Base-by-base conservation (phyloP, 345 rosid species). In the Gossypium thurberi region DNA sequence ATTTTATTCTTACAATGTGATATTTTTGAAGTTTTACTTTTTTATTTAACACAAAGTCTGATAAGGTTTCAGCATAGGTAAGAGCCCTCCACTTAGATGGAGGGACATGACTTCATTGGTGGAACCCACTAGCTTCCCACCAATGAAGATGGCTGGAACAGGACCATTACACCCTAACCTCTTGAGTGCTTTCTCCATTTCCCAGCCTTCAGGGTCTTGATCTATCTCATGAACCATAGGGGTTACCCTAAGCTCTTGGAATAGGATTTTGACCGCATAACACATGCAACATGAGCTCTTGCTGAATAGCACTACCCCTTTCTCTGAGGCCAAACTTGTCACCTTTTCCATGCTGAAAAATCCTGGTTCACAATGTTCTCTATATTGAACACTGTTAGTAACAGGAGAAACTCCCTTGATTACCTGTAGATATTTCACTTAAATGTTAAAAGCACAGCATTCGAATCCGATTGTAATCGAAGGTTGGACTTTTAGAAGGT, bases 61-160 rank as follows among this genome's bases (percentile, higher is more conserved):
- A 70, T 83, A 89, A 53, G 92, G 92, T 78, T 86, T 87, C 73
- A 89, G 83, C 86, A 87, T 56, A 20, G 88, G 90, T 70, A 81
- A 75, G 48, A 91, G 89, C 26, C 77, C 71, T 74, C 94, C 97
- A 72, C 91, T 81, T 40, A 91, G 87, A 70, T 91, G 97, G 69
- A 84, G 91, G 53, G 97, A 89, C 97, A 89, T 91, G 81, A 91
- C 89, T 80, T 88, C 92, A 68, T 91, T 88, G 71, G 94, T 91
- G 56, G 97, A 86, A 3, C 97, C 97, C 25, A 89, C 77, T 4
- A 87, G 84, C 80, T 85, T 80, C 57, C 94, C 97, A 10, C 85
- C 90, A 0, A 91, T 87, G 79, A 91, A 91, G 73, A 91, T 87
- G 8, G 92, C 90, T 9, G 97, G 97, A 21, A 89, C 83, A 6